Base-by-base conservation (phyloP, 768 basidiomycete genomes). In the Podaxis pistillaris region DNA sequence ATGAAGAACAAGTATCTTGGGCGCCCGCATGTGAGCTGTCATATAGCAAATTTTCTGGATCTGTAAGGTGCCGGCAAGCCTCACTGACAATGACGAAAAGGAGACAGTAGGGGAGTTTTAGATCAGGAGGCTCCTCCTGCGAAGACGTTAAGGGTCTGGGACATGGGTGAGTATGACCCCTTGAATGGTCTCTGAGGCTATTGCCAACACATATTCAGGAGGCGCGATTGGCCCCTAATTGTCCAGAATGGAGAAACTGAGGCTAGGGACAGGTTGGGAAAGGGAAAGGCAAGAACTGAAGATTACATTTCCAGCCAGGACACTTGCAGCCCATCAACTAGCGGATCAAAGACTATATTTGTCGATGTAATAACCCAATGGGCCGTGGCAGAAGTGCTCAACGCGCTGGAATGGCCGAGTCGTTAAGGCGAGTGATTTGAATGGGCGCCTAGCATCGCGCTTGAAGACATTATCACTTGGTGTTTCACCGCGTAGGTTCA, bases 391-490 rank as follows among this genome's bases (percentile, higher is more conserved):
- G 36, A 3, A 0, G 1, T 28, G 13, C 1, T 33, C 46, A 19
- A 67, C n/a, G 28, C 73, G 81, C 79, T 82, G 80, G 77, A 77
- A 90, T 90, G 89, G 88, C 89, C 89, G 89, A 90, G 89, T 90
- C 86, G 89, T 90, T 90, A 89, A 90, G 89, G 89, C 88, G 89
- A 90, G 86, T 89, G 89, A 90, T 89, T 90, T 90, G 89, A 91
- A 90, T 75, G 61, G 13, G 53, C 68, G 75, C 38, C 11, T 15
- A 9, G 1, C 12, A 17, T 26, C 4, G 54, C 19, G 53, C 53
- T 50, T 15, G 24, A 44, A 28, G 49, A 69, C 72, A 73, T 64
- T 72, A 90, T 90, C 89, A 89, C 86, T 89, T 90, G 88, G 88
- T 84, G 82, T 83, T 86, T 88, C 82, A 84, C 89, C 88, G 88